Conservation (phyloP, 495 filamentous ascomycete species). For the Penicillium bovifimosum region DNA sequence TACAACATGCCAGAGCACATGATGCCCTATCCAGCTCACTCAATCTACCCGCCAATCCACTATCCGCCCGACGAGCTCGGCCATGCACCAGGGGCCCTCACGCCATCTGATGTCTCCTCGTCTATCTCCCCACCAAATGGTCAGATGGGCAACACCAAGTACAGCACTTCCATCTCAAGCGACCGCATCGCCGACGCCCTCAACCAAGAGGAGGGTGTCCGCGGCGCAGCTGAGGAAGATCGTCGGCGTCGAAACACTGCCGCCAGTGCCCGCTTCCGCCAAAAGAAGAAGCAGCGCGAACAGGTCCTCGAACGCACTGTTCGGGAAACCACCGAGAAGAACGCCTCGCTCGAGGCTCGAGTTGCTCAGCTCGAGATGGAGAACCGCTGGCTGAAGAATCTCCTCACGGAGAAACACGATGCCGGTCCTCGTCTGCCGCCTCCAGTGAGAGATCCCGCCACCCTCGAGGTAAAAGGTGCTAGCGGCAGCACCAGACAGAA, state of each 20-base stretch:
- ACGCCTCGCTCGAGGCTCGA: conserved; percentile 67
- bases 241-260: conserved; percentile 96
- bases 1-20: conserved; percentile 42
- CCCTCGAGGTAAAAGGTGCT: conserved; percentile 22
- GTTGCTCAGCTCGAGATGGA: conserved; percentile 88
- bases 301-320: conserved; percentile 84
- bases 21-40: conserved; percentile 40
- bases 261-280: conserved; percentile 87
- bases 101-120: conserved; percentile 43
- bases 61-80: conserved; percentile 41
- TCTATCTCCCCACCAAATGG: conserved; percentile 47
- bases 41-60: conserved; percentile 43
- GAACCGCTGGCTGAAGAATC: conserved; percentile 92
- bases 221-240: conserved; percentile 88
- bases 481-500: conserved; percentile 31
- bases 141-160: conserved; percentile 42
- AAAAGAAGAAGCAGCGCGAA: conserved; percentile 99
- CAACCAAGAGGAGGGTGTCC: conserved; percentile 47
- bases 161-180: conserved; percentile 41
- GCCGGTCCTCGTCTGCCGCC: conserved; percentile 26
- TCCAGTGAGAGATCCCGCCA: conserved; percentile 25
- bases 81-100: conserved; percentile 34
- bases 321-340: conserved; percentile 87
- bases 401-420: conserved; percentile 87
- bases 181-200: conserved; percentile 40